Percentiles rank a stretch among this genome's conserved stretches.
Evolutionary conservation across 352 stramenopile species (phyloP).

Genomic region (Pythium plurisporium): DNA sequence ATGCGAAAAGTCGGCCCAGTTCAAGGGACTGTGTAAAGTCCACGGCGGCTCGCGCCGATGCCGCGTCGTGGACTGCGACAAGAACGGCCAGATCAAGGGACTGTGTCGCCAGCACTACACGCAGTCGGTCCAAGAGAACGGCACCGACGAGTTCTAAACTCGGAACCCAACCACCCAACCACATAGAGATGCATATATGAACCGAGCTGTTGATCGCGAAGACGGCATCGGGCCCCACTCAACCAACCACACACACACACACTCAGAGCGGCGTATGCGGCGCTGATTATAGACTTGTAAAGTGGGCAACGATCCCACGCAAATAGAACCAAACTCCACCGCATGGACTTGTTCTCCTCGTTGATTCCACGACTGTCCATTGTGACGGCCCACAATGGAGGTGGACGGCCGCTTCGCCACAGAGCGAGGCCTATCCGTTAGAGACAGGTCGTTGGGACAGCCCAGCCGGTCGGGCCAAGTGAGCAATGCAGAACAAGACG

Average conservation of each 20-base stretch:
- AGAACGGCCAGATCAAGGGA: constrained; percentile 81
- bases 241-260: neutral
- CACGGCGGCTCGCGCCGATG: constrained; percentile 78
- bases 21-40: constrained; percentile 76
- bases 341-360: too few relatives aligned
- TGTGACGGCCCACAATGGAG: neutral
- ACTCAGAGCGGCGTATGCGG: too few relatives aligned
- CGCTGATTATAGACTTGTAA: constrained; percentile 5
- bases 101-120: constrained; percentile 67
- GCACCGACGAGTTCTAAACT: constrained; percentile 1
- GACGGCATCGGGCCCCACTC: neutral
- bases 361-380: too few relatives aligned
- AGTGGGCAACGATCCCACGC: neutral
- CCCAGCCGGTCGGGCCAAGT: too few relatives aligned
- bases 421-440: too few relatives aligned
- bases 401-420: neutral
- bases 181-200: constrained; percentile 11
- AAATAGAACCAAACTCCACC: too few relatives aligned
- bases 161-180: neutral
- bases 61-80: constrained; percentile 60
- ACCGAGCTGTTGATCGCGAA: neutral
- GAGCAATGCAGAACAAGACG: neutral
- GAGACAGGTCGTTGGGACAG: too few relatives aligned
- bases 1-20: constrained; percentile 80
- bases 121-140: constrained; percentile 19